phyloP scores from a whole-genome alignment of 164 flowering plant species.

The Platanus orientalis region DNA sequence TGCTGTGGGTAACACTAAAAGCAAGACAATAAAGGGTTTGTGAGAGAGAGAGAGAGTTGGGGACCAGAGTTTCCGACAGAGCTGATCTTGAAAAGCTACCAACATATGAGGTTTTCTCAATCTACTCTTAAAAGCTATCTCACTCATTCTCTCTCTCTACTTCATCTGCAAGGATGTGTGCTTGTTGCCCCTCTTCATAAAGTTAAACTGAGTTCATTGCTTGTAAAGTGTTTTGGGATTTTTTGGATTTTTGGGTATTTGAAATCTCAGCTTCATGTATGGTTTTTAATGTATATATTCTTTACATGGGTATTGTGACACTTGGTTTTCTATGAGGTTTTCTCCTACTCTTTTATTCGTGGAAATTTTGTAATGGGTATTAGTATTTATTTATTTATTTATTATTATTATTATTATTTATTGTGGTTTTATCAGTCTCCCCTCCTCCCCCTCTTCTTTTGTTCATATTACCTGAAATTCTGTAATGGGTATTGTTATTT shows the following conservation, averaged over 20 bases:
- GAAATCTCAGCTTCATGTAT: conserved; percentile 7
- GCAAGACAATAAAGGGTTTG: conserved; percentile 10
- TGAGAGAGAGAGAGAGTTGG: conserved; percentile 1
- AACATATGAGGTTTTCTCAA: background rate
- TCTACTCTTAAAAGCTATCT: no score
- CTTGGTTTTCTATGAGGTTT: background rate
- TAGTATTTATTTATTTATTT: background rate
- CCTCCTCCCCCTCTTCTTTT: conserved; percentile 1
- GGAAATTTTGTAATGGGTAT: background rate
- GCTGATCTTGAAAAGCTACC: conserved; percentile 36
- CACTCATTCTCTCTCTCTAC: background rate
- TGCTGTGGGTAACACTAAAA: conserved; percentile 16
- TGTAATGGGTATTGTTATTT: background rate
- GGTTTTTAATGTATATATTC: conserved; percentile 2
- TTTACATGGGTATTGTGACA: conserved; percentile 1
- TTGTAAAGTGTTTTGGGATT: background rate
- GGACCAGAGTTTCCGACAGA: conserved; percentile 15
- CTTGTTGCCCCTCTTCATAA: conserved; percentile 22
- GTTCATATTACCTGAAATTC: background rate
- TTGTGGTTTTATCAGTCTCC: background rate
- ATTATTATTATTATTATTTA: no score
- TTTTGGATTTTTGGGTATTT: conserved; percentile 1
- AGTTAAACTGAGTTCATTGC: conserved; percentile 13
- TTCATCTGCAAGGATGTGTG: conserved; percentile 35
- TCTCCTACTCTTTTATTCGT: background rate